Evolutionary conservation across 2,329 filamentous ascomycete species (phyloP).

Genomic region (Clarireedia monteithiana): DNA sequence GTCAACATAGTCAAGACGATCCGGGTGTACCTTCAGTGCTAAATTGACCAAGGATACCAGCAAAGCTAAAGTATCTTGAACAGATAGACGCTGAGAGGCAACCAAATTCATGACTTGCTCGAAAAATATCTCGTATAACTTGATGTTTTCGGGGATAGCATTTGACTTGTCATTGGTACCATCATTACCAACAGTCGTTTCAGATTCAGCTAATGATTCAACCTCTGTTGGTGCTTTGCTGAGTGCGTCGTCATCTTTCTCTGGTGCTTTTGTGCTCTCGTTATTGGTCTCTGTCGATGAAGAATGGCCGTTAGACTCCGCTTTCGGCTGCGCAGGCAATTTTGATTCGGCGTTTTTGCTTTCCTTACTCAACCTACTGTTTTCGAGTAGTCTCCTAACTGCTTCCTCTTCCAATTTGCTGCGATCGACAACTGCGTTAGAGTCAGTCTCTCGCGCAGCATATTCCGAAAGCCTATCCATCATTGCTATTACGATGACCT

Average conservation of each 20-base stretch:
- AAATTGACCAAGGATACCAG: slow-evolving; percentile 91
- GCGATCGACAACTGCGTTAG: slow-evolving; percentile 61
- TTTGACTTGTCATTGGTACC: slow-evolving; percentile 34
- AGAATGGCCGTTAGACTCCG: slow-evolving; percentile 28
- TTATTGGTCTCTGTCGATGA: slow-evolving; percentile 13
- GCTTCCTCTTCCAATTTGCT: slow-evolving; percentile 80
- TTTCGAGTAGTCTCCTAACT: slow-evolving; percentile 68
- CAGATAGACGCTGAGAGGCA: slow-evolving; percentile 80
- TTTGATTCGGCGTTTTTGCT: slow-evolving; percentile 13
- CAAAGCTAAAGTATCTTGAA: slow-evolving; percentile 90
- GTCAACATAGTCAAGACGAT: slow-evolving; percentile 87
- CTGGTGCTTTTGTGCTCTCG: slow-evolving; percentile 31
- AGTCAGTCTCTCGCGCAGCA: slow-evolving; percentile 78
- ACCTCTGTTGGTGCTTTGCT: slow-evolving; percentile 37
- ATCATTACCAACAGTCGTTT: slow-evolving; percentile 26
- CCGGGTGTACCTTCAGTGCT: slow-evolving; percentile 91
- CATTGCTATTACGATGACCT: slow-evolving; percentile 92
- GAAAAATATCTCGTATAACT: slow-evolving; percentile 96
- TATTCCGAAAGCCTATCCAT: slow-evolving; percentile 96
- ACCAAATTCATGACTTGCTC: slow-evolving; percentile 91
- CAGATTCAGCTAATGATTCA: slow-evolving; percentile 11
- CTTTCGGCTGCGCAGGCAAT: not conserved
- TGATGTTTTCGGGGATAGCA: slow-evolving; percentile 67
- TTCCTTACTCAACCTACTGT: slow-evolving; percentile 62
- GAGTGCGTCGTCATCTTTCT: slow-evolving; percentile 34